Evolutionary conservation across 2,329 filamentous ascomycete genomes (phyloP).

Genomic region (Nothophoma quercina): DNA sequence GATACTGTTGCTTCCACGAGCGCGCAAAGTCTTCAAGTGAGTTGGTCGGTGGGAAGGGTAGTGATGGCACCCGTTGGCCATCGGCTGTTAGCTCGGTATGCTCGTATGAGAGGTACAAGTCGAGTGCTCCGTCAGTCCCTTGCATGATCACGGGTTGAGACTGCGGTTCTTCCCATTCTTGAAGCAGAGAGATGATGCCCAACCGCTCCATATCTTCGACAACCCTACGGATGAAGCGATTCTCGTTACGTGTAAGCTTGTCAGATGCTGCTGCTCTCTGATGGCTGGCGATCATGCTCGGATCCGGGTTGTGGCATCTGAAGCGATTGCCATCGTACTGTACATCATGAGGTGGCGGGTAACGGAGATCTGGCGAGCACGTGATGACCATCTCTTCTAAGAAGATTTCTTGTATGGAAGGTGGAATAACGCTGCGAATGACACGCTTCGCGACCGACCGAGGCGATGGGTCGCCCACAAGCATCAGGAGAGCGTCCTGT

Average conservation of each 20-base stretch:
- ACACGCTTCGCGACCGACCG: conserved; percentile 32
- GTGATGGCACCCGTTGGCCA: conserved; percentile 17
- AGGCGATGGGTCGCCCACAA: conserved; percentile 32
- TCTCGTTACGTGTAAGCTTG: conserved; percentile 22
- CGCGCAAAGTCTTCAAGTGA: conserved; percentile 32
- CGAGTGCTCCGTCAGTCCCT: conserved; percentile 30
- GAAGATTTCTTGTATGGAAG: conserved; percentile 32
- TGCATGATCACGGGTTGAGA: conserved; percentile 33
- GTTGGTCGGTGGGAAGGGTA: conserved; percentile 24
- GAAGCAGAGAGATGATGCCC: conserved; percentile 28
- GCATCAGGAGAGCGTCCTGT: conserved; percentile 35
- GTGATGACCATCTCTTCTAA: conserved; percentile 31
- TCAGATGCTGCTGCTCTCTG: conserved; percentile 16
- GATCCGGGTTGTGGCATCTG: conserved; percentile 29
- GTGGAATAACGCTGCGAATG: conserved; percentile 33
- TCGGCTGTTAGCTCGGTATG: conserved; percentile 12
- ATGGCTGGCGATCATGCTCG: conserved; percentile 10
- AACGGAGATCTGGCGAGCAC: conserved; percentile 22
- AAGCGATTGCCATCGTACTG: conserved; percentile 39
- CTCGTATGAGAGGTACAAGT: conserved; percentile 41
- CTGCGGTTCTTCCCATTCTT: conserved; percentile 32
- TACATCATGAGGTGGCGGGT: conserved; percentile 27
- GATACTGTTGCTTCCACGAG: conserved; percentile 26
- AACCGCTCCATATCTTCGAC: conserved; percentile 40
- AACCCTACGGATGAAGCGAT: conserved; percentile 34